Percentiles rank a stretch among this genome's conserved stretches.
Conservation (phyloP, 257 asterid genomes). For the Primulina eburnea region DNA sequence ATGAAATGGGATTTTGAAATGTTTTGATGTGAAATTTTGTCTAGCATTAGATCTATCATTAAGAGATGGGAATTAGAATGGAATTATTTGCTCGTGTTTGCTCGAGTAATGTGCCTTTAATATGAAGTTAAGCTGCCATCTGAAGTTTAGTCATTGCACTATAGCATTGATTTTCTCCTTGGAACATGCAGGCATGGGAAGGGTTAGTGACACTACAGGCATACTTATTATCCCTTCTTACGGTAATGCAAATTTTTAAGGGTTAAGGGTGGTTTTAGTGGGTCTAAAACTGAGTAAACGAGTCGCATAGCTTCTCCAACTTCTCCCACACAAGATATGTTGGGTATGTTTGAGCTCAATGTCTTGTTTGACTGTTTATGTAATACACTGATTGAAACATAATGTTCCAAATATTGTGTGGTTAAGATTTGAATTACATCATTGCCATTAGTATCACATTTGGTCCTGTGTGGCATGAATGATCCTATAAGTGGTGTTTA, state of each 20-base stretch:
- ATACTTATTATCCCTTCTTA: not conserved
- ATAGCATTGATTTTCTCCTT: too few species aligned
- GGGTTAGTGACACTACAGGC: not conserved
- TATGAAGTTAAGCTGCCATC: too few species aligned
- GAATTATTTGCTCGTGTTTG: too few species aligned
- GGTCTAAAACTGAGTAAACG: not conserved
- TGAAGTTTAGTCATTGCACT: too few species aligned
- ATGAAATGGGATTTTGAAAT: too few species aligned
- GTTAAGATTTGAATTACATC: not conserved
- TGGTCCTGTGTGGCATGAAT: not conserved
- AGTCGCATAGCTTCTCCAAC: not conserved
- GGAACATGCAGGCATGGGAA: not conserved
- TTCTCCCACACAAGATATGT: not conserved
- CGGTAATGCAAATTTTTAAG: not conserved
- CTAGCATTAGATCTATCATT: too few species aligned
- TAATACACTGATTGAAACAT: not conserved
- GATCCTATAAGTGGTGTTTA: not conserved
- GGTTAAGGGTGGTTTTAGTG: not conserved
- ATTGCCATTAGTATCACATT: too few species aligned
- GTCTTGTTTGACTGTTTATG: not conserved
- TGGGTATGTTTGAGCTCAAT: not conserved
- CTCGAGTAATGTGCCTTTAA: too few species aligned
- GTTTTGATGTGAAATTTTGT: too few species aligned
- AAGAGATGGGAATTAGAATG: too few species aligned
- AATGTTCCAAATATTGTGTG: not conserved